These are phyloP conservation scores for Ottelia alismoides DNA, from an alignment of 106 monocot species.

Conservation along the genomic window DNA sequence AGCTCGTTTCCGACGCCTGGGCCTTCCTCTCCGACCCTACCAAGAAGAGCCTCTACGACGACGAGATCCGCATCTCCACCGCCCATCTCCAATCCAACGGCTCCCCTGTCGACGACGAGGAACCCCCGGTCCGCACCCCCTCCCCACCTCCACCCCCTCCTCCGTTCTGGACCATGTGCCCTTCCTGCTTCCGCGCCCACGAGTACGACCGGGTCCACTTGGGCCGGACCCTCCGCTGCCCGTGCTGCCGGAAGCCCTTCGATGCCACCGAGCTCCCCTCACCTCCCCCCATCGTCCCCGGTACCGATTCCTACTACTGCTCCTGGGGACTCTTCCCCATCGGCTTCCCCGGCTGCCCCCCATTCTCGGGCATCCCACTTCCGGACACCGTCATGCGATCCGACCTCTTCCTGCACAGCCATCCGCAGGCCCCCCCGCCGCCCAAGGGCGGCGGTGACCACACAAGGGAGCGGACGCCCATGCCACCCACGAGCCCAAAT, in stretches of 20 bases:
- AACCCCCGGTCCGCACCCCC: background rate
- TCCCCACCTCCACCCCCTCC: background rate
- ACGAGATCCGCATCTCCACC: constrained; percentile 19
- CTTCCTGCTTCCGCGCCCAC: constrained; percentile 30
- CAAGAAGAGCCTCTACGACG: constrained; percentile 35
- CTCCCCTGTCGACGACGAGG: background rate
- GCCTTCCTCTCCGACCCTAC: constrained; percentile 31
- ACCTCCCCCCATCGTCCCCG: constrained; percentile 40
- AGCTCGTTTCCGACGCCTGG: constrained; percentile 30
- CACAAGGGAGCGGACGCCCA: too few relatives aligned
- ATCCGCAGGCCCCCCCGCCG: constrained; percentile 5
- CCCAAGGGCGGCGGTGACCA: background rate
- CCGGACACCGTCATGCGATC: background rate
- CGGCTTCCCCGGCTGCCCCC: constrained; percentile 10
- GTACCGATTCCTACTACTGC: constrained; percentile 49
- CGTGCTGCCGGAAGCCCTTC: background rate
- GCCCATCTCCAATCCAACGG: background rate
- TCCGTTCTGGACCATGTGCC: constrained; percentile 52
- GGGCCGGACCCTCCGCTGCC: constrained; percentile 23
- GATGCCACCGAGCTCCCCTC: constrained; percentile 6
- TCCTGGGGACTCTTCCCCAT: constrained; percentile 56
- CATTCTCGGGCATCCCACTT: background rate
- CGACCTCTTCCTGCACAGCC: background rate
- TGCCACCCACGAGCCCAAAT: background rate
- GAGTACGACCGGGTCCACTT: constrained; percentile 30